phyloP scores from a whole-genome alignment of 805 yeast genomes.

The Nadsonia fulvescens region DNA sequence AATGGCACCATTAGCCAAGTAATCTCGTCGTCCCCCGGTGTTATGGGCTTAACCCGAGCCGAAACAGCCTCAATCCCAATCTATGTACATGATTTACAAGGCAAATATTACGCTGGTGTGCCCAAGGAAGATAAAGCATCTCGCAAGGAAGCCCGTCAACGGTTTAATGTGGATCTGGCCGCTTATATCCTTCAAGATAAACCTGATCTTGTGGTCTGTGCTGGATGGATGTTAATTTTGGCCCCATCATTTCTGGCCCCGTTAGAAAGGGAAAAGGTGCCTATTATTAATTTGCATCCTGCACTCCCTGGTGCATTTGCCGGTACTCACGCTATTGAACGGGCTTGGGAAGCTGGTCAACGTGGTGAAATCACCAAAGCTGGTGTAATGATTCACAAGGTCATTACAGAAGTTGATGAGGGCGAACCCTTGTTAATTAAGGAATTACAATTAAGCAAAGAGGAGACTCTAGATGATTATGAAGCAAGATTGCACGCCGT shows the following conservation, averaged over 20 bases:
- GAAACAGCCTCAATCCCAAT: constrained; percentile 51
- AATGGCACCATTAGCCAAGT: constrained; percentile 45
- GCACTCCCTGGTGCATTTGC: constrained; percentile 95
- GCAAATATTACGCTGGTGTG: constrained; percentile 46
- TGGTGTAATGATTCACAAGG: constrained; percentile 93
- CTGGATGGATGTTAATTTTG: constrained; percentile 94
- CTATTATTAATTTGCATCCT: constrained; percentile 87
- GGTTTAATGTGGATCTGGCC: constrained; percentile 68
- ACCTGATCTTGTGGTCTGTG: constrained; percentile 87
- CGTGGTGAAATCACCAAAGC: constrained; percentile 57
- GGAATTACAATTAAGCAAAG: constrained; percentile 51
- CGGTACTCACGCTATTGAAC: constrained; percentile 90
- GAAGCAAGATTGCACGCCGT: constrained; percentile 64
- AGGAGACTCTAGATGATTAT: constrained; percentile 63
- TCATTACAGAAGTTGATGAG: constrained; percentile 87
- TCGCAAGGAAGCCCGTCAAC: constrained; percentile 43
- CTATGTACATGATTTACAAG: constrained; percentile 44
- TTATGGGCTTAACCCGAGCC: constrained; percentile 79
- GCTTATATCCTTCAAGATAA: constrained; percentile 38
- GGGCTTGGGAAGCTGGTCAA: constrained; percentile 93
- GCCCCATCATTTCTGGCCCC: constrained; percentile 61
- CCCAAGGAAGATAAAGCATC: constrained; percentile 47
- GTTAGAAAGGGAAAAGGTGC: constrained; percentile 37
- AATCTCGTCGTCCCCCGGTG: constrained; percentile 69
- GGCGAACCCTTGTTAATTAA: constrained; percentile 81